Evolutionary conservation across 805 yeast species (phyloP), one percentile per base, ranked within the genome.

Genomic region (Candida ascalaphidarum): DNA sequence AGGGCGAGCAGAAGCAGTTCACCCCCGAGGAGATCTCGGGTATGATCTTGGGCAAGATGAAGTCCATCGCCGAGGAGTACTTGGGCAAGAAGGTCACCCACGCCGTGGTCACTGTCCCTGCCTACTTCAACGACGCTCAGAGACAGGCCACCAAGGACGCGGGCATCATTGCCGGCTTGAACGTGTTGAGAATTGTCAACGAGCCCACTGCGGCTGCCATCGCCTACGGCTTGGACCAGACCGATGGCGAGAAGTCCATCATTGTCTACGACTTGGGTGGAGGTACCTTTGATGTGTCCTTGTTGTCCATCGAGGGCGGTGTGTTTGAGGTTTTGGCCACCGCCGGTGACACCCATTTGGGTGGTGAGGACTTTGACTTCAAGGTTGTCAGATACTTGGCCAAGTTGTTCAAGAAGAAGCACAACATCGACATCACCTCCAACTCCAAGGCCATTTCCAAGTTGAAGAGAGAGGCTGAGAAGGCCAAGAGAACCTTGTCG

Each of bases 21-120:
- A 73, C 94, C 32, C 95, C 96, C 41, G 95, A 88, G 69, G 96
- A 88, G 71, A 77, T 88, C 49, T 81, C 94, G 26, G 83, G 95
- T 31, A 88, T 88, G 96, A 81, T 86, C 41, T 70, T 86, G 54
- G 65, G 74, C 55, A 86, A 86, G 70, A 81, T 81, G 92, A 71
- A 78, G 79, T 22, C 74, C 61, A 77, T 72, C 58, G 84, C 85
- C 50, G 84, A 77, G 68, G 78, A 81, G 40, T 74, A 73, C 68
- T 70, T 77, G 48, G 85, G 82, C 51, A 65, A 71, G 57, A 66
- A 64, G 48, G 83, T 77, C 35, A 78, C 88, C 28, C 86, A 83
- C 47, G 95, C 95, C 18, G 95, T 83, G 40, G 92, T 83, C 41
- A 84, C 95, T 23, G 95, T 83, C 33, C 95, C 95, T 43, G 95